Base-by-base conservation (phyloP, 805 yeast species). In the Wickerhamomyces bovis region DNA sequence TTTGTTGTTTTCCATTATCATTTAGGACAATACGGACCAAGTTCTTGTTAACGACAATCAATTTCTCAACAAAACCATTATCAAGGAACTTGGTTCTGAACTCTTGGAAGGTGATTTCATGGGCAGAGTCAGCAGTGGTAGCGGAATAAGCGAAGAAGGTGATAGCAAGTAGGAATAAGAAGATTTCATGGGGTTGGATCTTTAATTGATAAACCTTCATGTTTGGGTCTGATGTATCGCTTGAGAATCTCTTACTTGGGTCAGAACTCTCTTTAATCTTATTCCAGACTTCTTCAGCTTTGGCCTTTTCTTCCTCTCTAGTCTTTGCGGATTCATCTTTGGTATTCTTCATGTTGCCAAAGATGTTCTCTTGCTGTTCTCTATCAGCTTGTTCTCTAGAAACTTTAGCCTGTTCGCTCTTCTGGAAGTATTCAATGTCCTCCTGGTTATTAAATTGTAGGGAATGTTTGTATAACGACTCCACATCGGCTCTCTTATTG, bases 81-180 rank as follows among this genome's bases (percentile, higher is more conserved):
- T 84, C 86, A 50, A 94, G 72, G 58, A 82, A 83, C 41, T 81
- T 73, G 6, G 82, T 71, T 38, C 88, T 77, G 69, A 94, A 92
- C 60, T 92, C 96, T 69, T 94, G 98, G 84, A 89, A 94, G 2
- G 97, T 81, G 49, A 92, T 72, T 59, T 87, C 89, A 45, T 67
- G 65, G 6, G 63, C 57, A n/a, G 64, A 63, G 31, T 62, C 69
- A 19, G 58, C 48, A 9, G 57, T 55, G 21, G 65, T 56, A 4
- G 52, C 41, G 18, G 66, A 56, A 36, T 62, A 51, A 43, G 62
- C 63, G 33, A 69, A 43, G 35, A 65, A 66, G 1, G 69, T 52
- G 9, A 66, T 49, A 2, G 68, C 53, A n/a, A 63, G 49, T 18
- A 65, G 52, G 39, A 65, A 55, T 18, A 68, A 44, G 4, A 67